Evolutionary conservation across 2,329 filamentous ascomycete species (phyloP), one percentile per base, ranked within the genome.

Genomic region (Emergomyces orientalis): DNA sequence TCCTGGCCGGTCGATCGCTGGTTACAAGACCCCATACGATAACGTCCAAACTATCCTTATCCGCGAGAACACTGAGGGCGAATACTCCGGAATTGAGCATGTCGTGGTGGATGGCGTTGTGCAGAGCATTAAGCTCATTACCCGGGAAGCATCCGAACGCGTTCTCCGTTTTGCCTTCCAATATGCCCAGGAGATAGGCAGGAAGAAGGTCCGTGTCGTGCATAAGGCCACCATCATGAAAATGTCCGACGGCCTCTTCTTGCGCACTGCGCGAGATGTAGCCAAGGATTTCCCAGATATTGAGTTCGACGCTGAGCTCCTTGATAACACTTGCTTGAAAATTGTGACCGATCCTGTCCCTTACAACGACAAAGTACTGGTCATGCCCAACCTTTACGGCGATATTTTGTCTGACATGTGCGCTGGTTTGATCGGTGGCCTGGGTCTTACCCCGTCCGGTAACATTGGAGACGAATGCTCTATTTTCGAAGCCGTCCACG

Each of bases 221-320:
- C 94, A 99, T 89, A 99, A 99, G 86, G 94, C 94, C 77, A 97
- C 94, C 75, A 99, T 99, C 82, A 99, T 99, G 94, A 99, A 99
- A 87, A 96, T 97, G 90, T 93, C 89, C 76, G 94, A 99, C 78
- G 94, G 94, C 81, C 90, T 99, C 66, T 99, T 99, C 87, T 85
- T 99, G 71, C 89, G 85, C 78, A 91, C 89, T 66, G 94, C 88
- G 71, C 82, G 87, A 70, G 85, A 94, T 66, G 86, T 99, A 69
- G 84, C 91, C 78, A 96, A 96, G 86, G 92, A 97, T 76, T 99
- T 90, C 86, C 94, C 94, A 67, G 83, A 87, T 71, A 90, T 99
- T 73, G 90, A 97, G 81, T 97, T 99, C 76, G 93, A 97, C 75
- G 90, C 90, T 71, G 94, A 99, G 85, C 86, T 99, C 69, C 88